Evolutionary conservation across 257 asterid species (phyloP), one percentile per base, ranked within the genome.

Genomic region (Perilla frutescens): DNA sequence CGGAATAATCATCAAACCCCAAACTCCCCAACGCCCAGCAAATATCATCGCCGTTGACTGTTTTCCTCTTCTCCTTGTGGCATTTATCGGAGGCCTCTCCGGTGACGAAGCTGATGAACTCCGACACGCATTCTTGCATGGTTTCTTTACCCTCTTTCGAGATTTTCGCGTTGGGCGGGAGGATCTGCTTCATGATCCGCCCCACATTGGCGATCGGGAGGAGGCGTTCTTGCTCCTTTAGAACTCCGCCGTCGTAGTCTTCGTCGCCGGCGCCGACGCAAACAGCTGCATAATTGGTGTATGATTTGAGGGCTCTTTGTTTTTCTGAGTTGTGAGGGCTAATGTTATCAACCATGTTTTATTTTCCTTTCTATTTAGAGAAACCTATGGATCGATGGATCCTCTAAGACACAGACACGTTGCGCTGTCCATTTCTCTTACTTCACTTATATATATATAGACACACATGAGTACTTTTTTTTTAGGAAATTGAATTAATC

Each of bases 41-140:
- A 2, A 84, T 72, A 70, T 86, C 91, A 53, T 84, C 91, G 13
- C 91, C 91, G 49, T 84, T 86, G 5, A 86, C 84, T 2, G 88
- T 86, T 77, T 86, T 84, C 50, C 91, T 39, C 73, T 80, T 86
- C 84, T 86, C 89, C 50, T 44, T 68, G 57, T 66, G 84, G 77
- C 91, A 86, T 55, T 82, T 82, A 67, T 84, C 83, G 3, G 89
- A 86, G 6, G 91, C 89, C 45, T 86, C 91, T 3, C 91, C 87
- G 1, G 91, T 86, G 3, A 86, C 91, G 48, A 86, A 86, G 83
- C 91, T 80, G 68, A 86, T 84, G 84, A 86, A 86, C 84, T 86
- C 91, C 0, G 91, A 77, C 5, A 76, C 89, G 20, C 91, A 84
- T 50, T 86, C 91, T 62, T 86, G 88, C 88, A 86, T 84, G 68